phyloP scores from a whole-genome alignment of 345 rosid genomes.

The Gossypium raimondii region DNA sequence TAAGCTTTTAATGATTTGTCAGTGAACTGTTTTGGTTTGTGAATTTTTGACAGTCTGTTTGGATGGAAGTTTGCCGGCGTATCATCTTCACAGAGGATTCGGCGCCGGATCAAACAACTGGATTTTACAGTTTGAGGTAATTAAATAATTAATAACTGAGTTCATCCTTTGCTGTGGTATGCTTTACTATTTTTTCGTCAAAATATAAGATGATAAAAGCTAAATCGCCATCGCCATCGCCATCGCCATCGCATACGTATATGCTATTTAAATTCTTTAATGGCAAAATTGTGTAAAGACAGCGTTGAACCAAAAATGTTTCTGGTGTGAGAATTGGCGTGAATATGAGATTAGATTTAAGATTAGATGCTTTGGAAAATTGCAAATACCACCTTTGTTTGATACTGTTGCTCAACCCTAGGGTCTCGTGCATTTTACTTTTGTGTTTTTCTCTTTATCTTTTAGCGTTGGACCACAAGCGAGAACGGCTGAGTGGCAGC shows the following conservation, averaged over 20 bases:
- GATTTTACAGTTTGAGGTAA: conserved; percentile 93
- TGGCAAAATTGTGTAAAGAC: neutral
- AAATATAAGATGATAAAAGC: neutral
- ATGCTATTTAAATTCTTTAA: neutral
- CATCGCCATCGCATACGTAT: neutral
- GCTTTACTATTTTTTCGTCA: neutral
- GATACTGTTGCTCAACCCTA: neutral
- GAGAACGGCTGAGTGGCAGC: neutral
- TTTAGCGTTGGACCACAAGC: neutral
- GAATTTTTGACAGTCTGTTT: conserved; percentile 52
- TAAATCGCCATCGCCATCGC: neutral
- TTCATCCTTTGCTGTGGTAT: neutral
- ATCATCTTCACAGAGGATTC: conserved; percentile 72
- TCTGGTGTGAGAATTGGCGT: neutral
- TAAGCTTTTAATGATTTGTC: neutral
- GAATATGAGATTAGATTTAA: neutral
- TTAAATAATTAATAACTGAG: neutral
- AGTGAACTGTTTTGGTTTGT: conserved; percentile 7
- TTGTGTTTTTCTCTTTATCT: neutral
- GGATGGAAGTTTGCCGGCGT: conserved; percentile 96
- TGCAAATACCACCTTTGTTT: neutral
- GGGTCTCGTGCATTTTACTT: conserved; percentile 19
- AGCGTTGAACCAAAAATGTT: neutral
- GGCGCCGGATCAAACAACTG: conserved; percentile 77
- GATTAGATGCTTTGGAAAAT: conserved; percentile 15